These are phyloP conservation scores for Salvia hispanica DNA, from an alignment of 257 asterid genomes.

Conservation along the genomic window DNA sequence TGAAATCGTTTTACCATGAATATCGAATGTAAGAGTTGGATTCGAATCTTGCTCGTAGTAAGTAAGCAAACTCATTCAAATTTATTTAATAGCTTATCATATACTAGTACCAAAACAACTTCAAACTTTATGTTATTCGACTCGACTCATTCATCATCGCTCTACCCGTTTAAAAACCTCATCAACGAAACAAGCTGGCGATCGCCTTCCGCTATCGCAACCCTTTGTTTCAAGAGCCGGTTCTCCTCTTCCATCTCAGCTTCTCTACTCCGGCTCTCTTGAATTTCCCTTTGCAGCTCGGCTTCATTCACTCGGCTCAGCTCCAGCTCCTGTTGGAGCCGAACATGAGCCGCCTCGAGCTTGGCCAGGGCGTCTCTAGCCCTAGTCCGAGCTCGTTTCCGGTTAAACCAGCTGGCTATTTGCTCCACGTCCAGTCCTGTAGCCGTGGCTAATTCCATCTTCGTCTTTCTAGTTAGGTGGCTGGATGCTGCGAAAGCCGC, in stretches of 20 bases:
- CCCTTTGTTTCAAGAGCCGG: slow-evolving; percentile 22
- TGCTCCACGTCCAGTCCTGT: slow-evolving; percentile 49
- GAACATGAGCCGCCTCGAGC: slow-evolving; percentile 6
- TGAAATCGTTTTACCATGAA: too few relatives aligned
- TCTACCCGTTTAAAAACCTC: too few relatives aligned
- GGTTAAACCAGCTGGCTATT: slow-evolving; percentile 41
- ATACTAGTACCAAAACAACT: too few relatives aligned
- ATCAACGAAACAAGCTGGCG: slow-evolving; percentile 16
- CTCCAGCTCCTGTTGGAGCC: slow-evolving; percentile 25
- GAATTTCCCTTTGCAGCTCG: background rate
- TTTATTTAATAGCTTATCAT: too few relatives aligned
- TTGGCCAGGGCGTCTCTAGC: slow-evolving; percentile 10
- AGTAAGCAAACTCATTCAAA: too few relatives aligned
- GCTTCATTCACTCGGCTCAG: slow-evolving; percentile 6
- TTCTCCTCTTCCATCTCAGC: slow-evolving; percentile 20
- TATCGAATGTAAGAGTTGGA: too few relatives aligned
- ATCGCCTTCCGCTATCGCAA: slow-evolving; percentile 25
- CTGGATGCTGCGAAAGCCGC: slow-evolving; percentile 30
- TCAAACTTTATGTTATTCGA: too few relatives aligned
- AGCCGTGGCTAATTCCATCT: slow-evolving; percentile 21
- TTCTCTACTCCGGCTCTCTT: too few relatives aligned
- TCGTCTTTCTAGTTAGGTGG: slow-evolving; percentile 21
- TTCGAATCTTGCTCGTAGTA: too few relatives aligned
- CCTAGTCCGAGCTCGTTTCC: slow-evolving; percentile 27
- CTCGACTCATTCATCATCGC: too few relatives aligned